A percentile compares a stretch with the other conserved stretches of the same genome.
Evolutionary conservation across 345 rosid genomes (phyloP).

Genomic region (Kandelia obovata): DNA sequence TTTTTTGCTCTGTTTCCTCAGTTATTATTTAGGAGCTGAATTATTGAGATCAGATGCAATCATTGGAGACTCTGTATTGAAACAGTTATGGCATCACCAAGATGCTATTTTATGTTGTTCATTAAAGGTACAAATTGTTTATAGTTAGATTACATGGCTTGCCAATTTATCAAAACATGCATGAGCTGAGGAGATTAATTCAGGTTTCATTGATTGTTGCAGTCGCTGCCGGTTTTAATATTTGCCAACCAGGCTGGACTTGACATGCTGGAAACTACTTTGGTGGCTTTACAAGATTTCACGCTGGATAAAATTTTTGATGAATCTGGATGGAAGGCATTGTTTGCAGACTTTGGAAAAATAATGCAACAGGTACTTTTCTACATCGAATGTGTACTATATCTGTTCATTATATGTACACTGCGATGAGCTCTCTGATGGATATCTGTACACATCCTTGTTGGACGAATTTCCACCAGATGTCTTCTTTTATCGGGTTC

Average conservation of each 20-base stretch:
- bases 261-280: conserved; percentile 99
- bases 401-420: not conserved
- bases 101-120: conserved; percentile 96
- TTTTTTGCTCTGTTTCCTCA: conserved; percentile 23
- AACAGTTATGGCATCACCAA: conserved; percentile 79
- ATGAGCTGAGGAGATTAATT: not conserved
- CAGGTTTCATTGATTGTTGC: conserved; percentile 22
- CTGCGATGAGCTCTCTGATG: too few species aligned
- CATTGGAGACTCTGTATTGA: conserved; percentile 55
- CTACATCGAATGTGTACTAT: not conserved
- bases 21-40: conserved; percentile 71
- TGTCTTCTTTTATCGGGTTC: too few species aligned
- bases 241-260: conserved; percentile 98
- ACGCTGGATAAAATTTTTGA: conserved; percentile 84
- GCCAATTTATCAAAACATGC: not conserved
- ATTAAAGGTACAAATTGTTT: conserved; percentile 51
- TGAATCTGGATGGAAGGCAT: conserved; percentile 77
- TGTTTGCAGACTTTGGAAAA: conserved; percentile 76
- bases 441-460: too few species aligned
- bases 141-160: not conserved
- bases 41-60: conserved; percentile 58
- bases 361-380: conserved; percentile 78
- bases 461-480: too few species aligned
- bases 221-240: conserved; percentile 80
- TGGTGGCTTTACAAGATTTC: conserved; percentile 91